These are phyloP conservation scores for Bonia amplexicaulis DNA, from an alignment of 176 grass and related monocot genomes.

Conservation along the genomic window DNA sequence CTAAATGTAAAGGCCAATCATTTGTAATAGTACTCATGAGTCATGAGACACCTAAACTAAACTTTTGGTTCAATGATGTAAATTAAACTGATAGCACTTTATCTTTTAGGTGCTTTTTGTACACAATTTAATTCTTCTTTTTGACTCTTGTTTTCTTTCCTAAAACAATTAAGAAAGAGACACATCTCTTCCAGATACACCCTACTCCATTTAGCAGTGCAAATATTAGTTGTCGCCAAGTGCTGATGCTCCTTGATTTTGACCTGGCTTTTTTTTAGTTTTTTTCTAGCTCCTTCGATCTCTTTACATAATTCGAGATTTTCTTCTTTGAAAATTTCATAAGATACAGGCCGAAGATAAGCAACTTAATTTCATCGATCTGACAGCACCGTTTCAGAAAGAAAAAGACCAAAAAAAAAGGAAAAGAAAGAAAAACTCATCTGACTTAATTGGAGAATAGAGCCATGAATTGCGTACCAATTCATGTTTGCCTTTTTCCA, in stretches of 20 bases:
- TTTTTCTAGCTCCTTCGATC: no score
- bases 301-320: neutral
- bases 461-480: neutral
- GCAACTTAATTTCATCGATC: neutral
- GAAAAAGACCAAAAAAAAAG: neutral
- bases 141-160: neutral
- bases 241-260: neutral
- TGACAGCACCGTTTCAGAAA: neutral
- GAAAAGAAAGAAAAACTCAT: neutral
- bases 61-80: conserved; percentile 12
- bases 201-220: neutral
- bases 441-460: neutral
- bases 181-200: no score
- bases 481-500: neutral
- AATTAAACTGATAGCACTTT: conserved; percentile 29
- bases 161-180: no score
- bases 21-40: neutral
- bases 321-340: neutral
- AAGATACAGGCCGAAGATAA: neutral
- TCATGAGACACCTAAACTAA: neutral
- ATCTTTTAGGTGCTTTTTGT: conserved; percentile 41
- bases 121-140: conserved; percentile 26
- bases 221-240: neutral
- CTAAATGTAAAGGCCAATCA: neutral
- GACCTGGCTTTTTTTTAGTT: no score